Base-by-base conservation (phyloP, 495 filamentous ascomycete species). In the Neurospora sp. region DNA sequence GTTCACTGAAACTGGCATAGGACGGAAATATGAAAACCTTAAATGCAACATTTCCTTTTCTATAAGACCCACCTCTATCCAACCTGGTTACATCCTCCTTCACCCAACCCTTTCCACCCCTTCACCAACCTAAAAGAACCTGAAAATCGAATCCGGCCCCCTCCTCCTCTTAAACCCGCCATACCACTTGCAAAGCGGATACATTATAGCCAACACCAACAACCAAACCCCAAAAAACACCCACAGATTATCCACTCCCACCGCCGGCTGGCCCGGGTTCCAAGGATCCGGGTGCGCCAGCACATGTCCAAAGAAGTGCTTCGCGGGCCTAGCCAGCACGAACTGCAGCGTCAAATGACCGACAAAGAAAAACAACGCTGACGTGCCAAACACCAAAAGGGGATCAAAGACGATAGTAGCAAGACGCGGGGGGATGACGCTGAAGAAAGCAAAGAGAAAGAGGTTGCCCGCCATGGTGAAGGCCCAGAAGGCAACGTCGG, bases 351-450 rank as follows among this genome's bases (percentile, higher is more conserved):
- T 49, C 31, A 81, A 70, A 71, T 82, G 77, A 0, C 75, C 37
- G 20, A 80, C 73, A 44, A 81, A 81, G 73, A 82, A 83, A 74
- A 83, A 83, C 5, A 83, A 72, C 14, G 81, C 77, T 38, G 81
- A 83, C 14, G 77, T 80, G 71, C 81, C 81, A 70, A 76, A 82
- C 5, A 77, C 77, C 23, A 82, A 74, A 20, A 83, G 74, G 8
- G 78, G 71, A 16, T 72, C 71, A 40, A 78, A 73, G 6, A 70
- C 62, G 23, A 71, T 70, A 4, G 12, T 75, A 4, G 77, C 80
- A 1, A 78, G 14, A 3, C 42, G 60, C 1, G 73, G 18, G 2
- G 81, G 80, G 10, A 83, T 54, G 14, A 70, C 35, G 18, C 74
- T 71, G 35, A 83, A 80, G 10, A 77, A 18, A 4, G 79, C 80